These are phyloP conservation scores for Cercospora sp. DNA, from an alignment of 2,329 filamentous ascomycete genomes.

Conservation along the genomic window DNA sequence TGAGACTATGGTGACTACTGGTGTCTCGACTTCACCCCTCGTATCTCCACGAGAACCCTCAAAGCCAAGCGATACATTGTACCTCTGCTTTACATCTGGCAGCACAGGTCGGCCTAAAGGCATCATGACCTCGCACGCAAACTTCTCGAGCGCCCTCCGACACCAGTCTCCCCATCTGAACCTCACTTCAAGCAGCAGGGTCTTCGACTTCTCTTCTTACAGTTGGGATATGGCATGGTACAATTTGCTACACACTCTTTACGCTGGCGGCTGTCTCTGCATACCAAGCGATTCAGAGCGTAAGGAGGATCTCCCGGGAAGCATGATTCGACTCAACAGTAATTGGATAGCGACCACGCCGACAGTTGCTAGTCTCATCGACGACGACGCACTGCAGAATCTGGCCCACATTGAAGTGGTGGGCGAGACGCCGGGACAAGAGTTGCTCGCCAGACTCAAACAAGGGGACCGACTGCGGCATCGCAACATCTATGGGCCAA, in stretches of 20 bases:
- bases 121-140: conserved; percentile 12
- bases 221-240: not conserved
- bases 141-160: conserved; percentile 10
- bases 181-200: not conserved
- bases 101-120: conserved; percentile 20
- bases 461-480: not conserved
- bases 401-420: conserved; percentile 2
- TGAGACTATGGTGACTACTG: too few species aligned
- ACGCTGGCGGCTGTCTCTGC: conserved; percentile 2
- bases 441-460: not conserved
- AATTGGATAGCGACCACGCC: conserved; percentile 1
- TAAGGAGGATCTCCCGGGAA: not conserved
- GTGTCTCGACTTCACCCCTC: not conserved
- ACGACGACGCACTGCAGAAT: conserved; percentile 4
- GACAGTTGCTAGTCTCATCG: not conserved
- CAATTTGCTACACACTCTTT: conserved; percentile 2
- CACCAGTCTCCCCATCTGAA: conserved; percentile 1
- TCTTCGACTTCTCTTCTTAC: not conserved
- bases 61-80: not conserved
- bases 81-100: conserved; percentile 14
- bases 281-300: not conserved
- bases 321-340: not conserved
- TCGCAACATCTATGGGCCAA: conserved; percentile 10
- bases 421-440: conserved; percentile 1
- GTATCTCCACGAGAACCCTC: not conserved